Base-by-base conservation (phyloP, 2,329 filamentous ascomycete species). In the Didymella keratinophila region DNA sequence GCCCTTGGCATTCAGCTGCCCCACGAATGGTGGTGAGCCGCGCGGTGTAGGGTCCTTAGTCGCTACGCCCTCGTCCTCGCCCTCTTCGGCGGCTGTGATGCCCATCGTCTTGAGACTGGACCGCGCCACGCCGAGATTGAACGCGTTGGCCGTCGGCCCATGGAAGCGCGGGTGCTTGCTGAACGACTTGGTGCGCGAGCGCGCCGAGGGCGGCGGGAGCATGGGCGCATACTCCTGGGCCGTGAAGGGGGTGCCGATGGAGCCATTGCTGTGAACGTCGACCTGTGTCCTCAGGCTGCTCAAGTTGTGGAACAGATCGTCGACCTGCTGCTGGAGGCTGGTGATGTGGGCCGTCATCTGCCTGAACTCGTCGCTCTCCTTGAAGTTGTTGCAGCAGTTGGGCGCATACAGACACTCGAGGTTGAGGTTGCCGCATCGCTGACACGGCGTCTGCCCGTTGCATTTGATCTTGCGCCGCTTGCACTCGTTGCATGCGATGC, bases 331-430 rank as follows among this genome's bases (percentile, higher is more conserved):
- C 75, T 97, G 93, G 23, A 97, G 83, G 9, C 85, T 84, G 11
- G 81, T 80, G 58, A 97, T 86, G 65, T 95, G 90, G 32, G 84
- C 82, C 53, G 87, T 86, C 87, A 97, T 92, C 36, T 88, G 85
- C 71, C 88, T 91, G 81, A 93, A 97, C 75, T 97, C 93, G 81
- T 96, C 91, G 45, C 92, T 93, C 70, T 97, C 93, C 76, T 94
- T 95, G 83, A 97, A 93, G 76, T 86, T 92, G 80, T 87, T 93
- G 75, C 86, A 88, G 79, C 87, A 89, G 70, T 89, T 89, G 5
- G 86, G 86, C 60, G 86, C 84, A 78, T 89, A 89, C 58, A 86
- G 77, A 71, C 85, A 89, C 71, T 88, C 86, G 58, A 89, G 80
- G 57, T 81, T 83, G 54, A 89, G 79, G 73, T 88, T 87, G 25